Base-by-base conservation (phyloP, 495 filamentous ascomycete genomes). In the Xylaria flabelliformis region DNA sequence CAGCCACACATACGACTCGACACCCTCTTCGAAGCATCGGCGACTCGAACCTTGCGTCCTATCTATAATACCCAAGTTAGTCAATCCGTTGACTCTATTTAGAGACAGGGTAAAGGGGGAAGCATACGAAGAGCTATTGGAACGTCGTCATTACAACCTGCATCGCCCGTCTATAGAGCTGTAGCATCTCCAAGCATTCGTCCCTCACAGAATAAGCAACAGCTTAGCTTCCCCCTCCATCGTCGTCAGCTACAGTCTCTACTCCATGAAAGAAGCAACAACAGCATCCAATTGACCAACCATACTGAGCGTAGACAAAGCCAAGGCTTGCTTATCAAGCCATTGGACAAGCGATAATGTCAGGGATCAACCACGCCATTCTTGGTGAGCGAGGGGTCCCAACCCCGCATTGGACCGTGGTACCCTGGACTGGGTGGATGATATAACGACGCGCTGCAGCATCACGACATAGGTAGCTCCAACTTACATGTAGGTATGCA, bases 271-370 rank as follows among this genome's bases (percentile, higher is more conserved):
- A 24, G 48, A 67, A 19, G 32, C n/a, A 24, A 36, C 17, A 24
- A 17, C 39, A 42, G 4, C 61, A 44, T 50, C 50, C 65, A 56
- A 67, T 67, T 56, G 65, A 56, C 65, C 65, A 67, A 55, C 50
- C 65, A 67, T 32, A 42, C 6, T 6, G 50, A 56, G 10, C n/a
- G 46, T 26, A 12, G 19, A 51, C n/a, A 17, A 21, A 8, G 19
- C 64, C 26, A 36, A 7, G 26, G 32, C 34, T 32, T 55, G 65
- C 65, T 67, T 67, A 67, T 36, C 32, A 56, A 67, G 50, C 65
- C n/a, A 67, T 67, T 67, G 65, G 65, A 42, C 65, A 56, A 67
- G 65, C n/a, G 7, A 26, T 29, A n/a, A 13, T 55, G 50, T 10
- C 48, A n/a, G 36, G 65, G 65, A 46, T 67, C 36, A 65, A 48